These are phyloP conservation scores for Magnaporthiopsis incrustans DNA, from an alignment of 2,329 filamentous ascomycete genomes.

Conservation along the genomic window DNA sequence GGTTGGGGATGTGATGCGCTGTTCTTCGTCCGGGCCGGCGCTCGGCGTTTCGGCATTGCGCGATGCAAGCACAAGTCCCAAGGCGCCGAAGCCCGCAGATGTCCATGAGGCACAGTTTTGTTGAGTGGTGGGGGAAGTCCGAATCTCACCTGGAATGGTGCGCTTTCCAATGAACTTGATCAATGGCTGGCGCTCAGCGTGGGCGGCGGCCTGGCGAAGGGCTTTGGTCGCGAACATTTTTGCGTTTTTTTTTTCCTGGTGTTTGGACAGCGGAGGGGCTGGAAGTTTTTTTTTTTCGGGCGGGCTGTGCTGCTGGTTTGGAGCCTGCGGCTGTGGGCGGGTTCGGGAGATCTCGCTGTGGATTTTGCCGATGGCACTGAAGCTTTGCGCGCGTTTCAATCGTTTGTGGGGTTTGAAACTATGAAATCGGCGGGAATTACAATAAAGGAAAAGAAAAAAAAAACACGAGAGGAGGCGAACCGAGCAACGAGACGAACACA, in stretches of 20 bases:
- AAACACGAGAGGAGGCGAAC: background rate
- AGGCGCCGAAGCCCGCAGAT: background rate
- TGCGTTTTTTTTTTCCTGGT: background rate
- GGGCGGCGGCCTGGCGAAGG: conserved; percentile 51
- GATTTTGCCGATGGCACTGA: background rate
- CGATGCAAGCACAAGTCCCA: background rate
- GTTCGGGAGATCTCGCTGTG: background rate
- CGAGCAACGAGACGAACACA: background rate
- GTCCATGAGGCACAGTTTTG: background rate
- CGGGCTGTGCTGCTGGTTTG: background rate
- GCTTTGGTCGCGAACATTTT: conserved; percentile 48
- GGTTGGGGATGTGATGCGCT: background rate
- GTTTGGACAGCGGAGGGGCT: too few species aligned
- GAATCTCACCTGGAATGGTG: conserved; percentile 44
- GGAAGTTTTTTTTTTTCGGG: too few species aligned
- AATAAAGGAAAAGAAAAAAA: background rate
- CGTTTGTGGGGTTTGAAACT: background rate
- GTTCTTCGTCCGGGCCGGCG: background rate
- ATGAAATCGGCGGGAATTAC: background rate
- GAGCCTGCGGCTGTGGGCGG: too few species aligned
- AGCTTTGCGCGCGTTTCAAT: background rate
- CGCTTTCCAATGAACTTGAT: conserved; percentile 57
- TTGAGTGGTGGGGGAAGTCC: conserved; percentile 1
- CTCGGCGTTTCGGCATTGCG: background rate
- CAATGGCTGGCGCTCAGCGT: conserved; percentile 51